Evolutionary conservation across 2,329 filamentous ascomycete genomes (phyloP).

Genomic region (Xylaria digitata): DNA sequence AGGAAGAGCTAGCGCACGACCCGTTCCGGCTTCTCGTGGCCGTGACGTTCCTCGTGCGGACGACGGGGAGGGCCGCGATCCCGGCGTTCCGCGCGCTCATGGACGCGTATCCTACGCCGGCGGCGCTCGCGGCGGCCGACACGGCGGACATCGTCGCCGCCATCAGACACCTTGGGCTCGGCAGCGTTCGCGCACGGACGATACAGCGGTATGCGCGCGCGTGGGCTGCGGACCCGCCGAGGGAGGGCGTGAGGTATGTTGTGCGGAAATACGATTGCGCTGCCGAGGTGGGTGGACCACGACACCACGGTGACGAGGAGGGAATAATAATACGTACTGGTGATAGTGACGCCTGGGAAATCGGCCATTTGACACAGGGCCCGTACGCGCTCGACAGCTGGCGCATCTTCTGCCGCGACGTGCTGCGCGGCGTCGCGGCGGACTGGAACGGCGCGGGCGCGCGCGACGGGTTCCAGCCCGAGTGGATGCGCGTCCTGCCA

Average conservation of each 20-base stretch:
- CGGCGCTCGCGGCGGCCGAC: slow-evolving; percentile 68
- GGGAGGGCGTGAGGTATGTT: slow-evolving; percentile 63
- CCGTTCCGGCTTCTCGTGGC: slow-evolving; percentile 86
- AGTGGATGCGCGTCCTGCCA: slow-evolving; percentile 90
- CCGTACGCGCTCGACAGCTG: slow-evolving; percentile 89
- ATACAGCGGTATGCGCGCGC: slow-evolving; percentile 76
- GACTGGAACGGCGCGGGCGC: slow-evolving; percentile 72
- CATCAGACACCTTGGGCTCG: slow-evolving; percentile 78
- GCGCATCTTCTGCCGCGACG: slow-evolving; percentile 92
- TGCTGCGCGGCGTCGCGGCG: slow-evolving; percentile 71
- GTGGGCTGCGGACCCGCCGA: slow-evolving; percentile 75
- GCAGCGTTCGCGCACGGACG: slow-evolving; percentile 72
- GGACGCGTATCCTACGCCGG: slow-evolving; percentile 73
- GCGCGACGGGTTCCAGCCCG: slow-evolving; percentile 74
- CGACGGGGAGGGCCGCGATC: slow-evolving; percentile 77
- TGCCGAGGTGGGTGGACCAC: too few species aligned
- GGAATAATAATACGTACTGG: not conserved
- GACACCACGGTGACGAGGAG: not conserved
- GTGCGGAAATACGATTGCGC: slow-evolving; percentile 59
- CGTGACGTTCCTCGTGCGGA: slow-evolving; percentile 86
- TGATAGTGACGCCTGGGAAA: slow-evolving; percentile 73
- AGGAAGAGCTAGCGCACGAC: slow-evolving; percentile 79
- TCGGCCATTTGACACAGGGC: slow-evolving; percentile 85
- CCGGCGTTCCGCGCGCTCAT: slow-evolving; percentile 79
- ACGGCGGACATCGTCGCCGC: slow-evolving; percentile 67